Conservation (phyloP, 1,139 yeast species). For the Entelexis sorbosivorans region DNA sequence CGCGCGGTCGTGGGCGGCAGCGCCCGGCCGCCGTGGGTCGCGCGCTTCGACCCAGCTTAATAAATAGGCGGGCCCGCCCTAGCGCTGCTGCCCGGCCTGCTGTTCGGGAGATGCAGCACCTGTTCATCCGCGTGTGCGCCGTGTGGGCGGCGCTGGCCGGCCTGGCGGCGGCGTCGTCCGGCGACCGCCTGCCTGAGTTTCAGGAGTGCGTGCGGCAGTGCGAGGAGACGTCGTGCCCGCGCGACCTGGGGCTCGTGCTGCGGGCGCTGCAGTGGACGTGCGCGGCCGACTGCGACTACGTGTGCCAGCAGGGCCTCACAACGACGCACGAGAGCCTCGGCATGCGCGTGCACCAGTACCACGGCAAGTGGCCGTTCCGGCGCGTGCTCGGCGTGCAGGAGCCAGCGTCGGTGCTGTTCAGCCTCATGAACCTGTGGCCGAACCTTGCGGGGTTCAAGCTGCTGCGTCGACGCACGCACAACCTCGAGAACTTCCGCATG, state of each 20-base stretch:
- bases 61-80: no score
- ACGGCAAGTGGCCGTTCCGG: constrained; percentile 93
- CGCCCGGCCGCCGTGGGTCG: no score
- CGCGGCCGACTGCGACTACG: constrained; percentile 75
- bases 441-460: constrained; percentile 33
- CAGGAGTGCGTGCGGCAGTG: constrained; percentile 56
- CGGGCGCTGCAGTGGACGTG: constrained; percentile 65
- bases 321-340: constrained; percentile 38
- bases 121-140: background rate
- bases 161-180: constrained; percentile 45
- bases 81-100: background rate
- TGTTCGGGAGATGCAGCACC: background rate
- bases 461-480: constrained; percentile 15
- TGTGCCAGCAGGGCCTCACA: constrained; percentile 72
- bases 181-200: constrained; percentile 67
- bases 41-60: background rate
- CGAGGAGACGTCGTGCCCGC: constrained; percentile 32
- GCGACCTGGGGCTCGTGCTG: constrained; percentile 37
- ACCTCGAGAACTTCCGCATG: constrained; percentile 24
- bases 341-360: constrained; percentile 61
- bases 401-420: constrained; percentile 67
- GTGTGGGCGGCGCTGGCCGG: background rate
- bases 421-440: constrained; percentile 67
- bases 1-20: no score
- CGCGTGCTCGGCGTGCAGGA: constrained; percentile 74